Conservation (phyloP, 345 rosid genomes). For the Gossypium stocksii region DNA sequence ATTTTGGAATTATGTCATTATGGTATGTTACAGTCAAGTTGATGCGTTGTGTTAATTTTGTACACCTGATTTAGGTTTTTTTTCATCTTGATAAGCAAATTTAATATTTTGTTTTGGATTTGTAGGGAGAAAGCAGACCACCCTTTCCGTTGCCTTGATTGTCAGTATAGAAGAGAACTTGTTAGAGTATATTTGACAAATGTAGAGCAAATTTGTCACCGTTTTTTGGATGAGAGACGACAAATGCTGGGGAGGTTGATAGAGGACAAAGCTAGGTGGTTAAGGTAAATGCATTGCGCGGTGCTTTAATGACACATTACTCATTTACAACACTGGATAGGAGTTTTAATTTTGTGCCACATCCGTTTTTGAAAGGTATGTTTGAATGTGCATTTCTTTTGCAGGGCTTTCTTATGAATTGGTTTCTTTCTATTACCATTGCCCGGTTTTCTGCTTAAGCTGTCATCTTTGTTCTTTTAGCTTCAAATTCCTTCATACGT, state of each 20-base stretch:
- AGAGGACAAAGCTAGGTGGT: slow-evolving; percentile 83
- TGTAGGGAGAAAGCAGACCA: slow-evolving; percentile 83
- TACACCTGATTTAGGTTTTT: not conserved
- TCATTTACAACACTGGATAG: not conserved
- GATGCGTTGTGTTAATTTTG: not conserved
- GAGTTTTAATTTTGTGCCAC: not conserved
- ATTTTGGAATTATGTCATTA: not conserved
- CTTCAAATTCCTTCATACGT: not conserved
- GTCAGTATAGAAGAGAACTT: slow-evolving; percentile 86
- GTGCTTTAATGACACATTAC: not conserved
- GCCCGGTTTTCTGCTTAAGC: not conserved
- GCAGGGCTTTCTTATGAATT: not conserved
- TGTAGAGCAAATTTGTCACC: slow-evolving; percentile 82
- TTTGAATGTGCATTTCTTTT: not conserved
- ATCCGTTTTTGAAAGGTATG: not conserved
- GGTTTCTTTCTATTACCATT: not conserved
- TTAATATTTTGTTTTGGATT: slow-evolving; percentile 18
- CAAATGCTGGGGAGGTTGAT: slow-evolving; percentile 61
- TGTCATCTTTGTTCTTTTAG: not conserved
- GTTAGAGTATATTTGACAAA: slow-evolving; percentile 82
- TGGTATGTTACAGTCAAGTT: not conserved
- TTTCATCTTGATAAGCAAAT: not conserved
- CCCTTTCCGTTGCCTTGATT: slow-evolving; percentile 90
- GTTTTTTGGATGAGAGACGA: slow-evolving; percentile 80
- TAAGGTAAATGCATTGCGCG: slow-evolving; percentile 46